These are phyloP conservation scores for Tremellales sp. DNA, from an alignment of 1,284 basidiomycete genomes.

Conservation along the genomic window DNA sequence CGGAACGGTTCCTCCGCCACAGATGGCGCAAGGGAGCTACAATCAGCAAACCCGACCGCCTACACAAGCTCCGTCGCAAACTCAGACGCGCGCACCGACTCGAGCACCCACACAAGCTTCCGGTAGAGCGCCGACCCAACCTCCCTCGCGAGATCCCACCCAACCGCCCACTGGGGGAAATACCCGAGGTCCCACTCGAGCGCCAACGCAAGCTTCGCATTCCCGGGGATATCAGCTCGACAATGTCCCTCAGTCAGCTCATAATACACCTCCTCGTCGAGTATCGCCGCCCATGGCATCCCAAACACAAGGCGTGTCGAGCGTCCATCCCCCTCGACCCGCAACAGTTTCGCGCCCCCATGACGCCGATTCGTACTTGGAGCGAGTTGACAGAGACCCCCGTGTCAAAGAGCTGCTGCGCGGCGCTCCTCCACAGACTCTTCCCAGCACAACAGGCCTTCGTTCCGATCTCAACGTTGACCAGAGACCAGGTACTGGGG, in stretches of 20 bases:
- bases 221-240: too few species aligned
- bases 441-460: constrained; percentile 15
- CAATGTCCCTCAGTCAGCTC: constrained; percentile 7
- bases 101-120: constrained; percentile 1
- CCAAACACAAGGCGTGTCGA: too few species aligned
- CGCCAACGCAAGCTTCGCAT: constrained; percentile 7
- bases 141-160: constrained; percentile 4
- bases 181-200: neutral
- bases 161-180: constrained; percentile 4
- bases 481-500: too few species aligned
- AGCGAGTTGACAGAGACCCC: constrained; percentile 36
- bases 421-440: constrained; percentile 25
- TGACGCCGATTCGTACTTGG: constrained; percentile 38
- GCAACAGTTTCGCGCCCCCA: constrained; percentile 9
- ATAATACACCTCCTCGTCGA: too few species aligned
- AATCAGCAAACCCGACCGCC: too few species aligned
- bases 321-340: too few species aligned
- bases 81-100: neutral
- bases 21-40: too few species aligned
- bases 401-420: constrained; percentile 32
- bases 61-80: neutral
- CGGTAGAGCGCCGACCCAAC: constrained; percentile 2
- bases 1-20: too few species aligned
- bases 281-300: too few species aligned
- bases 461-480: neutral